Percentiles rank a stretch among this genome's conserved stretches.
Evolutionary conservation across 2,329 filamentous ascomycete species (phyloP).

Genomic region (Emergomyces pasteurianus): DNA sequence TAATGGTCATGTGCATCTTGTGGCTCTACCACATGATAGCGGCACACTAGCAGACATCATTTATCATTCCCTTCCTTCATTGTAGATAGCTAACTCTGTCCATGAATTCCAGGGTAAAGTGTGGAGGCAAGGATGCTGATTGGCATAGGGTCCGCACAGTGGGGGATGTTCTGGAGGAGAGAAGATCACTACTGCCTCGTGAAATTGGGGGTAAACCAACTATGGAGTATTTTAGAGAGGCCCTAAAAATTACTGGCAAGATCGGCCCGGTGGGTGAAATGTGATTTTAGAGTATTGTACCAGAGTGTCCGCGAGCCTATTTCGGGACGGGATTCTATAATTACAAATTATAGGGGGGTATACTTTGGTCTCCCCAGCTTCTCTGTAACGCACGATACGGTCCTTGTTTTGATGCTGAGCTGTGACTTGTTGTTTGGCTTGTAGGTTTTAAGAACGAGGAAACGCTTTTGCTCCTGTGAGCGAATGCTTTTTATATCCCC

Average conservation of each 20-base stretch:
- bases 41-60: not conserved
- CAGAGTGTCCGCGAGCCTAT: not conserved
- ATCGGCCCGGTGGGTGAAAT: no score
- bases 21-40: not conserved
- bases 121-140: not conserved
- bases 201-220: not conserved
- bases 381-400: not conserved
- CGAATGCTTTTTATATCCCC: not conserved
- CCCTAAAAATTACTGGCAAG: no score
- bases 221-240: not conserved
- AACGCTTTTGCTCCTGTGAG: not conserved
- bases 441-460: not conserved
- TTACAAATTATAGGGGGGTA: not conserved
- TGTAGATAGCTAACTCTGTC: not conserved
- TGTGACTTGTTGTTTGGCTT: no score
- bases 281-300: not conserved
- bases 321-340: not conserved
- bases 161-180: not conserved
- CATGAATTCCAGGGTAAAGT: not conserved
- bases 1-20: not conserved
- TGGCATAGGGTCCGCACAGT: no score
- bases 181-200: no score
- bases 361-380: not conserved
- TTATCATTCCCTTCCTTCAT: not conserved
- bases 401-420: not conserved